Evolutionary conservation across 305 asterid species (phyloP), one percentile per base, ranked within the genome.

Genomic region (Fraxinus sp.): DNA sequence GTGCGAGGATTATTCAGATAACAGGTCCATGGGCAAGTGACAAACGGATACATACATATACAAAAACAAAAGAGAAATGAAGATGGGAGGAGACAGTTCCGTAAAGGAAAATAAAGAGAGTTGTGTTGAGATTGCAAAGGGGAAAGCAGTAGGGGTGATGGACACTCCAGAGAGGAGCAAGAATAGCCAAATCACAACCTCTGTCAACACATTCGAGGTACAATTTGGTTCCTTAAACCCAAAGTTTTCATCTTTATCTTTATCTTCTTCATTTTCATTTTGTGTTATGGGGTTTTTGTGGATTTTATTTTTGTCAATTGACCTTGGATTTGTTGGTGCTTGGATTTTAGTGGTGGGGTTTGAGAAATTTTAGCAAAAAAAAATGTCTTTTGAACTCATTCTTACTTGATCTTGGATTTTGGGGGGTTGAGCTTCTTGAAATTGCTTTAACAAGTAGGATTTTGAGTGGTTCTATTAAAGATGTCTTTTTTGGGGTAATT

Each of bases 121-220:
- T 46, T 32, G 75, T 39, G 71, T 64, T 14, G 78, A 76, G 70
- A 80, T 36, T 37, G 86, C 82, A 28, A 79, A 82, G 37, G 83
- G 82, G 73, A 86, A 80, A 74, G 88, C 76, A n/a, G 86, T 80
- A 8, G 94, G 87, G 81, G 92, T 91, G 84, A 92, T 93, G 97
- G 98, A 92, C 74, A 93, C 98, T 59, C 98, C 98, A 0, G 95
- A 91, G 74, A 91, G 94, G 89, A 90, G 90, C 89, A 91, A 89
- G 88, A 88, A 28, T 81, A 78, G 22, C 85, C 97, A 95, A 93
- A 92, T 93, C 91, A 88, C 92, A 3, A 83, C 92, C 0, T 88
- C 96, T 41, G 26, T 86, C 11, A 72, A 83, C 88, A 93, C 89
- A 84, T 92, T 92, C 78, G 97, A 93, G 98, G 98, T 30, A 77